phyloP scores from a whole-genome alignment of 225 moss, liverwort and hornwort genomes.

The Rhytidiadelphus loreus region DNA sequence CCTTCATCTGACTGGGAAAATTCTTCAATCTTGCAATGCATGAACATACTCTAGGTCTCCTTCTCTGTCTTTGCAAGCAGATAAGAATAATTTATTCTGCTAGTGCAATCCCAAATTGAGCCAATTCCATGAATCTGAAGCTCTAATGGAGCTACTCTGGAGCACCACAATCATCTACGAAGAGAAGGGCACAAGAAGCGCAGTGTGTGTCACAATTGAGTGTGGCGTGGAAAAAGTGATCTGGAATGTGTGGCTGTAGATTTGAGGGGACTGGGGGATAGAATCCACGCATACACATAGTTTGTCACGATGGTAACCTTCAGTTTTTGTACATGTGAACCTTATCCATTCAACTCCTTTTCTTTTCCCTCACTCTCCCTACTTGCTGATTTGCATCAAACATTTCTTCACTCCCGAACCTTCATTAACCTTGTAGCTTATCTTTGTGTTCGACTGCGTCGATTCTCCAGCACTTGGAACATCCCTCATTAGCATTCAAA shows the following conservation, averaged over 20 bases:
- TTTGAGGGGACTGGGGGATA: neutral
- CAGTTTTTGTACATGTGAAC: neutral
- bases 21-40: neutral
- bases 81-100: neutral
- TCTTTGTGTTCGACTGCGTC: neutral
- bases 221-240: neutral
- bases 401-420: neutral
- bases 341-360: constrained; percentile 2
- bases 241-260: neutral
- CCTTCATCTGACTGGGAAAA: neutral
- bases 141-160: neutral
- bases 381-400: neutral
- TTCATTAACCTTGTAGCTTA: neutral
- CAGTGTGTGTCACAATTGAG: neutral
- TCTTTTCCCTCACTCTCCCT: neutral
- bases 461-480: neutral
- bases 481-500: neutral
- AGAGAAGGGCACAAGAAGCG: neutral
- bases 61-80: neutral
- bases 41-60: neutral
- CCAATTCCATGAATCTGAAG: neutral
- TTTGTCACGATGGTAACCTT: neutral
- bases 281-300: neutral
- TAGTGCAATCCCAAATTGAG: neutral
- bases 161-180: neutral